phyloP scores from a whole-genome alignment of 306 rosid genomes.

The Cyclanthera cordifolia region DNA sequence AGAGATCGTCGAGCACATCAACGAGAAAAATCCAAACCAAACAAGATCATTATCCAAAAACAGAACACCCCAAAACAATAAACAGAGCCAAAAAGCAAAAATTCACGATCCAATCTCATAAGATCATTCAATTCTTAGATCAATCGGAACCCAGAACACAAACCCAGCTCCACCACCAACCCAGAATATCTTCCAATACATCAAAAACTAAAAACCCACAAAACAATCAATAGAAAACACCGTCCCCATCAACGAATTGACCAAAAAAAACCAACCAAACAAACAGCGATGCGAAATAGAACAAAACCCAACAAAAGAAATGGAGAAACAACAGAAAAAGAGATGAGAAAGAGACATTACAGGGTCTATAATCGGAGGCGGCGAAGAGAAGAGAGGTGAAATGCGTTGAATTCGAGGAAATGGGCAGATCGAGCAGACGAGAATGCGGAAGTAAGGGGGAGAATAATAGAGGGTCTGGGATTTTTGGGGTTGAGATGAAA shows the following conservation, averaged over 20 bases:
- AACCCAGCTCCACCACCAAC: neutral
- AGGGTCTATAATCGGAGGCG: neutral
- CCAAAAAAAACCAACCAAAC: neutral
- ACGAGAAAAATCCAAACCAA: neutral
- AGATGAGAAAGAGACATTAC: neutral
- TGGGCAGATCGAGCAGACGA: neutral
- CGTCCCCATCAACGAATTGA: neutral
- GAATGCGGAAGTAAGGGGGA: too few species aligned
- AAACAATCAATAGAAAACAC: neutral
- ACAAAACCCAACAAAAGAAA: neutral
- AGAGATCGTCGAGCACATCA: neutral
- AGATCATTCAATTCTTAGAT: neutral
- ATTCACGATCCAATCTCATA: neutral
- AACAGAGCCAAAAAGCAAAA: neutral
- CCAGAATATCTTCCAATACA: neutral
- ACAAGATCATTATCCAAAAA: neutral
- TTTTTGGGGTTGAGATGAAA: neutral
- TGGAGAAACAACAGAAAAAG: neutral
- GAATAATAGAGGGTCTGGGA: neutral
- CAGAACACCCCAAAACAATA: neutral
- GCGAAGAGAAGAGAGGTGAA: conserved; percentile 1
- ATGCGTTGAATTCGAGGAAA: neutral
- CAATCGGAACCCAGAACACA: neutral
- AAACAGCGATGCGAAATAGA: neutral
- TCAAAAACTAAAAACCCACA: neutral